A percentile compares a stretch with the other conserved stretches of the same genome.
Evolutionary conservation across 768 basidiomycete species (phyloP).

Genomic region (Thelephora ganbajun): DNA sequence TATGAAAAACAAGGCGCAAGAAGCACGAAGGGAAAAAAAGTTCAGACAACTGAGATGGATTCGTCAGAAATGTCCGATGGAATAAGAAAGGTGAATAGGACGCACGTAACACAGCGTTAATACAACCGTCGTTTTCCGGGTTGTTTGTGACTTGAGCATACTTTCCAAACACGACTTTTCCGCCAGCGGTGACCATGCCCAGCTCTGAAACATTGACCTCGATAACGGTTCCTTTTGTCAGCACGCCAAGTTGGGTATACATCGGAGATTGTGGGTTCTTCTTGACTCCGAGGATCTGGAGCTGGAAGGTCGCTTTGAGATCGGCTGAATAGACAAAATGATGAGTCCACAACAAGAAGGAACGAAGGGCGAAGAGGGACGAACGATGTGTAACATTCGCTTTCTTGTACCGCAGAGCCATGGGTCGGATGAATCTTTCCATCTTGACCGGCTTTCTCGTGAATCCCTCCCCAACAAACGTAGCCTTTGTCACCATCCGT

Average conservation of each 20-base stretch:
- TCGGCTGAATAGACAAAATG: constrained; percentile 53
- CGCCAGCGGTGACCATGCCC: constrained; percentile 93
- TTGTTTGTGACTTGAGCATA: constrained; percentile 92
- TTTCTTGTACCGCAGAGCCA: constrained; percentile 95
- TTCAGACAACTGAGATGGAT: too few species aligned
- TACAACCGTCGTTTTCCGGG: constrained; percentile 92
- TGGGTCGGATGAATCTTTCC: constrained; percentile 94
- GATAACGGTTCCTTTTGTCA: constrained; percentile 96
- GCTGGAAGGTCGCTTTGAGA: constrained; percentile 95
- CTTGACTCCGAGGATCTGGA: constrained; percentile 95
- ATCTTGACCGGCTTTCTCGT: constrained; percentile 98
- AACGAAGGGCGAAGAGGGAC: constrained; percentile 12
- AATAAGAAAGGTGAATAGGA: constrained; percentile 10
- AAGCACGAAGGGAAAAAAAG: too few species aligned
- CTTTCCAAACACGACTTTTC: constrained; percentile 88
- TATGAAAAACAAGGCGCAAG: too few species aligned
- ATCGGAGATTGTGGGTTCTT: constrained; percentile 99
- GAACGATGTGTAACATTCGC: constrained; percentile 98
- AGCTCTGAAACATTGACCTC: constrained; percentile 99
- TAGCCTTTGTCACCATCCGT: constrained; percentile 98
- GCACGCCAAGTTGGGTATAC: constrained; percentile 91
- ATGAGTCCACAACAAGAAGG: not conserved
- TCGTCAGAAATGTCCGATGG: not conserved
- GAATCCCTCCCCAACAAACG: constrained; percentile 96
- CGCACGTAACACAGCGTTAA: constrained; percentile 87